Conservation (phyloP, 2,329 filamentous ascomycete genomes). For the Dactylella cylindrospora region DNA sequence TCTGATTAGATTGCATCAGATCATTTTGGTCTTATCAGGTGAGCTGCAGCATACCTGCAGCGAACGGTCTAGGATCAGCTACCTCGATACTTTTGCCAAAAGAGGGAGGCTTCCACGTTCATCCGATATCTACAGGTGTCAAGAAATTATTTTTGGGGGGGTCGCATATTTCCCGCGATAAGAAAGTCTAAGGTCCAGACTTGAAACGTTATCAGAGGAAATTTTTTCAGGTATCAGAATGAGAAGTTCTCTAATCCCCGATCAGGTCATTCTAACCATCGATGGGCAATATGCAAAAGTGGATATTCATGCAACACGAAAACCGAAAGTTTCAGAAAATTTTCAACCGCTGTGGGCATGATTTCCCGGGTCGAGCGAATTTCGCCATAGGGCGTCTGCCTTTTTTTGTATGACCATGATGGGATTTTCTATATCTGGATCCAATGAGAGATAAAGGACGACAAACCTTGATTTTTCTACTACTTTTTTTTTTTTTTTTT, state of each 20-base stretch:
- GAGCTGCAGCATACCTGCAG: neutral
- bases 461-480: neutral
- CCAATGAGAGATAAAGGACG: neutral
- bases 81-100: neutral
- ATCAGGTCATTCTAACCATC: conserved; percentile 40
- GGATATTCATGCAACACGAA: conserved; percentile 44
- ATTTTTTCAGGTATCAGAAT: too few species aligned
- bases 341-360: conserved; percentile 1
- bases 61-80: neutral
- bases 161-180: conserved; percentile 40
- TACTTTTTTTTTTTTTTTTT: conserved; percentile 17
- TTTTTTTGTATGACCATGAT: too few species aligned
- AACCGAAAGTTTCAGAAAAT: conserved; percentile 35
- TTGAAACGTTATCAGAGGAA: conserved; percentile 25
- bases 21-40: too few species aligned
- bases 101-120: conserved; percentile 19
- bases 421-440: neutral
- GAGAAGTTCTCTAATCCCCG: conserved; percentile 14
- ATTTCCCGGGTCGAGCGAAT: conserved; percentile 43
- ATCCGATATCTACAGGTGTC: conserved; percentile 44
- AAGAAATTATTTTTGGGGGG: too few species aligned
- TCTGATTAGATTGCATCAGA: too few species aligned
- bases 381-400: conserved; percentile 36
- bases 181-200: too few species aligned
- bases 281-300: conserved; percentile 14